phyloP scores from a whole-genome alignment of 2,329 filamentous ascomycete species.

The Epichloe scottii region DNA sequence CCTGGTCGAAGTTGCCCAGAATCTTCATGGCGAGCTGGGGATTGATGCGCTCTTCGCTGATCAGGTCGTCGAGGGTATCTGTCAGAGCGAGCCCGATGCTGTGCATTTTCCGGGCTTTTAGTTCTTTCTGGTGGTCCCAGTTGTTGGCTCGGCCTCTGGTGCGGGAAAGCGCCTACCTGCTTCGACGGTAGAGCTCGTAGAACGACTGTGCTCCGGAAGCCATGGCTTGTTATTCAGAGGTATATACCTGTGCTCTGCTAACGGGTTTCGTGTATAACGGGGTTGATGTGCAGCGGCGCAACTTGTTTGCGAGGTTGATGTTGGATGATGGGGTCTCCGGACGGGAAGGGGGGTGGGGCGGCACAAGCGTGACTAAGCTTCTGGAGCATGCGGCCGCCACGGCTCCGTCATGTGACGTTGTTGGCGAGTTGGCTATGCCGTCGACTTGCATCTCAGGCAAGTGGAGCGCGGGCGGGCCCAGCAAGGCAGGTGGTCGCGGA shows the following conservation, averaged over 20 bases:
- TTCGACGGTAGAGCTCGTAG: constrained; percentile 97
- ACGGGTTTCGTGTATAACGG: neutral
- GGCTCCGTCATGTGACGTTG: constrained; percentile 26
- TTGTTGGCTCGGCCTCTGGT: neutral
- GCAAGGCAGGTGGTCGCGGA: neutral
- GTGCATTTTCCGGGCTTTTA: constrained; percentile 9
- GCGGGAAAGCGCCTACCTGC: constrained; percentile 57
- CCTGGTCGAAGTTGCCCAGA: constrained; percentile 85
- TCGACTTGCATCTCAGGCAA: neutral
- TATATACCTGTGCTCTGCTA: neutral
- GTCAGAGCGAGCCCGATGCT: constrained; percentile 90
- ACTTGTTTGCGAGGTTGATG: constrained; percentile 1
- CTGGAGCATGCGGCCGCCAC: neutral
- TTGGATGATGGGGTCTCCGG: neutral
- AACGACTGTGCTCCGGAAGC: constrained; percentile 43
- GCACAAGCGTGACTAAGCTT: neutral
- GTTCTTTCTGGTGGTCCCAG: neutral
- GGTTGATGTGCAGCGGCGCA: neutral
- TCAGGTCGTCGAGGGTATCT: constrained; percentile 93
- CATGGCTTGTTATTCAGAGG: constrained; percentile 20
- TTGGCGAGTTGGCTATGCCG: constrained; percentile 7
- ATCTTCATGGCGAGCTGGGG: constrained; percentile 99
- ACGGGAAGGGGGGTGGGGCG: neutral
- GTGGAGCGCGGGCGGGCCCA: neutral
- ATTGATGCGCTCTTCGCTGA: constrained; percentile 88